Conservation (phyloP, 73 alveolate species). For the Paramecium sonneborni region DNA sequence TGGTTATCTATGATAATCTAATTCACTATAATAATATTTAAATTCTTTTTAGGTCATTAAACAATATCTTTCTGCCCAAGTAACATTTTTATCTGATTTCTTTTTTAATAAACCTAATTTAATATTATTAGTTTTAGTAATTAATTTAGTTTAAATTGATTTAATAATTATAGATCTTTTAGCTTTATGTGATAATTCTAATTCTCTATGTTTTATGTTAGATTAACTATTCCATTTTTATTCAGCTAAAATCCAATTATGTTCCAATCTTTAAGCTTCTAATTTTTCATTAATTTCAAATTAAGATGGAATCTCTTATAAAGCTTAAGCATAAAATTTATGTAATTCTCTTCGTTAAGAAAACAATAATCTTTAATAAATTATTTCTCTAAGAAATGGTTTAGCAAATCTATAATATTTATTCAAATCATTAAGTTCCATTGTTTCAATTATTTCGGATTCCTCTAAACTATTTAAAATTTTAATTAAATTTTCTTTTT, state of each 20-base stretch:
- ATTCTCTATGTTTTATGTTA: background rate
- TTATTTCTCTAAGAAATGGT: slow-evolving; percentile 53
- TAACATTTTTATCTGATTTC: slow-evolving; percentile 53
- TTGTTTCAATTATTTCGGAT: slow-evolving; percentile 38
- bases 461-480: background rate
- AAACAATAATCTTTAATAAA: slow-evolving; percentile 36
- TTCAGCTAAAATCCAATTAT: slow-evolving; percentile 59
- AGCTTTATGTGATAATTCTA: slow-evolving; percentile 55
- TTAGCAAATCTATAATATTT: slow-evolving; percentile 54
- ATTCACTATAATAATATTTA: background rate
- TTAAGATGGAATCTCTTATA: slow-evolving; percentile 52
- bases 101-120: slow-evolving; percentile 51
- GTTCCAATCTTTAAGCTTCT: slow-evolving; percentile 50
- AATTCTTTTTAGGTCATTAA: background rate
- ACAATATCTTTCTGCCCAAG: slow-evolving; percentile 43
- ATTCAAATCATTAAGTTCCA: slow-evolving; percentile 42
- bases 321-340: slow-evolving; percentile 42
- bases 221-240: background rate
- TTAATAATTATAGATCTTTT: slow-evolving; percentile 59
- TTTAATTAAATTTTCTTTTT: slow-evolving; percentile 31
- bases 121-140: background rate
- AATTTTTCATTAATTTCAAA: slow-evolving; percentile 18
- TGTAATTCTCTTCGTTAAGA: slow-evolving; percentile 58
- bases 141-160: background rate
- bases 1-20: background rate